Conservation (phyloP, 2,329 filamentous ascomycete species). For the Fusarium piperis region DNA sequence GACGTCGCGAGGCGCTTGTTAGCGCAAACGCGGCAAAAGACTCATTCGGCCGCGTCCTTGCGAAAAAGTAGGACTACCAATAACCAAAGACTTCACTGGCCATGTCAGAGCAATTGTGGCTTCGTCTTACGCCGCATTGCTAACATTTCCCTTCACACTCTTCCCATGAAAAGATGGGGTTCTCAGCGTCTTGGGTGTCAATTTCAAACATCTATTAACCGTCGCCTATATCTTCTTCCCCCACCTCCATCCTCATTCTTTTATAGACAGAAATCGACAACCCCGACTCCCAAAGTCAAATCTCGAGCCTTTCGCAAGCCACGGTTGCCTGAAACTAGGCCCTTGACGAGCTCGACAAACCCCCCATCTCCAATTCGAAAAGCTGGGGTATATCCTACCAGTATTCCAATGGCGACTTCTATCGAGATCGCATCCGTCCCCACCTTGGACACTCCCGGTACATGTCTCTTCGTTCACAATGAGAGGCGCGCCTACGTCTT, state of each 20-base stretch:
- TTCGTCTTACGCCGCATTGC: slow-evolving; percentile 1
- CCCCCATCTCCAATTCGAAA: not conserved
- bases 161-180: slow-evolving; percentile 46
- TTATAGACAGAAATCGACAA: slow-evolving; percentile 8
- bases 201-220: slow-evolving; percentile 22
- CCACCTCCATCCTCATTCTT: not conserved
- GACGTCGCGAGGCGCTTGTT: slow-evolving; percentile 16
- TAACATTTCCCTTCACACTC: not conserved
- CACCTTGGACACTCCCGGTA: slow-evolving; percentile 87
- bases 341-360: not conserved
- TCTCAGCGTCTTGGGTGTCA: slow-evolving; percentile 29
- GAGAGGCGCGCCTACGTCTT: slow-evolving; percentile 86
- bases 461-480: slow-evolving; percentile 80
- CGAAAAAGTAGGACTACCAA: slow-evolving; percentile 12
- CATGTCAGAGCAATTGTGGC: slow-evolving; percentile 7
- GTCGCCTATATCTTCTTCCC: not conserved
- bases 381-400: not conserved
- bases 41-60: slow-evolving; percentile 27
- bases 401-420: slow-evolving; percentile 71
- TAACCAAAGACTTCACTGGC: not conserved
- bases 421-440: slow-evolving; percentile 83
- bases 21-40: slow-evolving; percentile 26
- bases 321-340: not conserved
- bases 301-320: not conserved
- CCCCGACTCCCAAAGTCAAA: not conserved